These are phyloP conservation scores for Aspergillus nomiae DNA, from an alignment of 2,329 filamentous ascomycete species.

Conservation along the genomic window DNA sequence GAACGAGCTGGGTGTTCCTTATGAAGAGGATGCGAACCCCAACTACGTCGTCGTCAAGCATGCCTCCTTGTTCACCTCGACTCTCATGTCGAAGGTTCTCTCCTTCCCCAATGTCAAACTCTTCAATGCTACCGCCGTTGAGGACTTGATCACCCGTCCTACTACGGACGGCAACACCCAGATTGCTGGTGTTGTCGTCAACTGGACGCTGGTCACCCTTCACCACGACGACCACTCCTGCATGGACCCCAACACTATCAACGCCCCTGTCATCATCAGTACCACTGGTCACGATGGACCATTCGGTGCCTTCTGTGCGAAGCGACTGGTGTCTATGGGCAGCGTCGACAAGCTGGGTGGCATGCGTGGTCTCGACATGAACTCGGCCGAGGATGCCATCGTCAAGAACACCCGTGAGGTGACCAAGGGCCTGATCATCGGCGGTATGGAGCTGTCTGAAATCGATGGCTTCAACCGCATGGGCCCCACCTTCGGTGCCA, in stretches of 20 bases:
- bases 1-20: slow-evolving; percentile 76
- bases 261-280: slow-evolving; percentile 82
- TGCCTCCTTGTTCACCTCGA: slow-evolving; percentile 88
- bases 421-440: slow-evolving; percentile 84
- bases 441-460: slow-evolving; percentile 91
- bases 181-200: slow-evolving; percentile 87
- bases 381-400: slow-evolving; percentile 86
- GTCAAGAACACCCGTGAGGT: slow-evolving; percentile 90
- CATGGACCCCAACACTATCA: slow-evolving; percentile 98
- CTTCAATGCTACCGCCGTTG: slow-evolving; percentile 91
- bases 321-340: slow-evolving; percentile 87
- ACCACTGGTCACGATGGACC: slow-evolving; percentile 91
- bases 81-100: slow-evolving; percentile 79
- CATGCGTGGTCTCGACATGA: slow-evolving; percentile 94
- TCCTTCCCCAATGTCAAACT: slow-evolving; percentile 89
- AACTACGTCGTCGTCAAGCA: slow-evolving; percentile 93
- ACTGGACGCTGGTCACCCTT: slow-evolving; percentile 91
- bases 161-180: slow-evolving; percentile 49
- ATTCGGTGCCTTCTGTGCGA: slow-evolving; percentile 88
- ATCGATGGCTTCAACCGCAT: slow-evolving; percentile 90
- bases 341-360: slow-evolving; percentile 80
- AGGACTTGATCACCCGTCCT: slow-evolving; percentile 85
- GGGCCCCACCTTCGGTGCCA: slow-evolving; percentile 86
- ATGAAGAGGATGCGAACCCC: slow-evolving; percentile 85
- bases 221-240: slow-evolving; percentile 88